Evolutionary conservation across 2,329 filamentous ascomycete species (phyloP), one percentile per base, ranked within the genome.

Genomic region (Atkinsonella texensis): DNA sequence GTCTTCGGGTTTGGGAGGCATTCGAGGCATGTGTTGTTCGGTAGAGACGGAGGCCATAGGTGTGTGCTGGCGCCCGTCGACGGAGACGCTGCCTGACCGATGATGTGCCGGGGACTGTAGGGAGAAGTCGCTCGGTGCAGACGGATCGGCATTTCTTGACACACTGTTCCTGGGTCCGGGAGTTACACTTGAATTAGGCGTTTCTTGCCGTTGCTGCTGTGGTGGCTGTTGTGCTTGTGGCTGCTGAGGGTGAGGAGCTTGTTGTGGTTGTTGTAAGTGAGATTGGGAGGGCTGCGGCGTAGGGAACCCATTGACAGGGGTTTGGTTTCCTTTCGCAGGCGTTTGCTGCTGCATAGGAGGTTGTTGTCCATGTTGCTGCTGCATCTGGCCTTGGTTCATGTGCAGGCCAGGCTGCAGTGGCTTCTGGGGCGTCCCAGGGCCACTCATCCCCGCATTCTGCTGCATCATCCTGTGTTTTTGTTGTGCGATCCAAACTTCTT

Each of bases 401-500:
- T 66, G 64, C 44, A 58, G 59, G n/a, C 58, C 67, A 10, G 68
- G 68, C 47, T 67, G 67, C 49, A 70, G 67, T 44, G 70, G 63
- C 46, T 69, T 70, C 1, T 67, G 65, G 1, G 63, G 60, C 1
- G 52, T 48, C 42, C 56, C 57, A 23, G 50, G 57, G 18, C 39
- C 50, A 17, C 42, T 51, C 56, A 56, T 53, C 33, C 40, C 48
- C n/a, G 48, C 42, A 41, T 52, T 52, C 55, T 80, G 75, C 49
- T 74, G 70, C 63, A 77, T 74, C 58, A 75, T 74, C 43, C 74
- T 70, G 28, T 71, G 73, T 56, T 73, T 74, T 55, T 80, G 79
- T 58, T 79, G 77, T 35, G 74, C 71, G 38, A 76, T 62, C 71
- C 78, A 85, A 2, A 77, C 78, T 53, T 83, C 79, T 63, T 96